A percentile compares a stretch with the other conserved stretches of the same genome.
Conservation (phyloP, 768 basidiomycete species). For the Lentinula guzmanii region DNA sequence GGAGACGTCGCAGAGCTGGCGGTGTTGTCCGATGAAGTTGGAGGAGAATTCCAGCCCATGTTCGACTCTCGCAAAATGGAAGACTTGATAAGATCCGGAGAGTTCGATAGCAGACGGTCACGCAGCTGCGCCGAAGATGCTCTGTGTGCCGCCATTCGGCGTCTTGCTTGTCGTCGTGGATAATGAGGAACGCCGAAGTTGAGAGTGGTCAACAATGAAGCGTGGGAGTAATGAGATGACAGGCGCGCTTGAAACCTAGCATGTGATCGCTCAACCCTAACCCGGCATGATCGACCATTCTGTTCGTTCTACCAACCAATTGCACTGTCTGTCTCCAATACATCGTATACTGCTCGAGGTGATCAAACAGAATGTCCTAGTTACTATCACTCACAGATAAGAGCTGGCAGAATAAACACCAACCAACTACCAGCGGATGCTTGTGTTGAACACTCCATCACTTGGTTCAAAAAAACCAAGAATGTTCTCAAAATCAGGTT, state of each 20-base stretch:
- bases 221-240: background rate
- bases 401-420: no score
- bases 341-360: no score
- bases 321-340: no score
- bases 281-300: no score
- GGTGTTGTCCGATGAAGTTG: slow-evolving; percentile 26
- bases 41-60: slow-evolving; percentile 54
- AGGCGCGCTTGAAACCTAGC: background rate
- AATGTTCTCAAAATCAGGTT: no score
- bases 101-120: slow-evolving; percentile 56
- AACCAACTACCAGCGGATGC: no score
- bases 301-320: no score
- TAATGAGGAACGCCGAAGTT: background rate
- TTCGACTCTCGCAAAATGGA: slow-evolving; percentile 60
- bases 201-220: slow-evolving; percentile 1
- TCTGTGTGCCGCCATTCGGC: slow-evolving; percentile 14
- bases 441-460: no score
- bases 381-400: no score
- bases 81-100: slow-evolving; percentile 58
- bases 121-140: slow-evolving; percentile 42
- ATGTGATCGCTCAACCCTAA: background rate
- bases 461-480: no score
- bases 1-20: slow-evolving; percentile 46
- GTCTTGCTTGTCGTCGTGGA: background rate
- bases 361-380: no score